These are phyloP conservation scores for Malassezia vespertilionis DNA, from an alignment of 1,284 basidiomycete genomes.

Conservation along the genomic window DNA sequence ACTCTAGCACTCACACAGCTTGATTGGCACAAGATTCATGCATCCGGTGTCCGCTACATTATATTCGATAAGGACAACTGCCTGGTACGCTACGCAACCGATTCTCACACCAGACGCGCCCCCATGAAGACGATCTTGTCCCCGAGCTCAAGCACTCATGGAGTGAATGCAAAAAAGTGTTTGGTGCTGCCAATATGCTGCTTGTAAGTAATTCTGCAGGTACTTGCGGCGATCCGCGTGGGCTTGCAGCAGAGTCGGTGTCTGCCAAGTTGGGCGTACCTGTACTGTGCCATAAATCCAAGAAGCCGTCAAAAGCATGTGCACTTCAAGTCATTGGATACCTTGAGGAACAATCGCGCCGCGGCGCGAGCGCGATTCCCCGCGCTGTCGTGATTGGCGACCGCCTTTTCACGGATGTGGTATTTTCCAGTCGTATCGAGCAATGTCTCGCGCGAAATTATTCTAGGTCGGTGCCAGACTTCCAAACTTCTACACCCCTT, in stretches of 20 bases:
- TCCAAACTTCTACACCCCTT: slow-evolving; percentile 4
- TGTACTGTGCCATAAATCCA: slow-evolving; percentile 64
- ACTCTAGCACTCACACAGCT: slow-evolving; percentile 67
- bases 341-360: slow-evolving; percentile 45
- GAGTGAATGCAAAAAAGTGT: slow-evolving; percentile 61
- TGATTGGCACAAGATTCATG: slow-evolving; percentile 66
- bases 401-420: slow-evolving; percentile 76
- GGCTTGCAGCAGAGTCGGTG: slow-evolving; percentile 80
- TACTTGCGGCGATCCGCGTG: slow-evolving; percentile 62
- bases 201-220: slow-evolving; percentile 92
- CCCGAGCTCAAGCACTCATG: slow-evolving; percentile 58
- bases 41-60: slow-evolving; percentile 70
- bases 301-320: slow-evolving; percentile 63
- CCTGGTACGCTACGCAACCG: slow-evolving; percentile 54
- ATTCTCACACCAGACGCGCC: slow-evolving; percentile 29
- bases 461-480: no score
- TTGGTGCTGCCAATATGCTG: slow-evolving; percentile 68
- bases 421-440: slow-evolving; percentile 63
- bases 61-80: slow-evolving; percentile 98
- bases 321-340: slow-evolving; percentile 59
- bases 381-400: slow-evolving; percentile 57
- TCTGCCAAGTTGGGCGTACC: slow-evolving; percentile 65
- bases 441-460: no score
- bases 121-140: slow-evolving; percentile 34
- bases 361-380: slow-evolving; percentile 23